Evolutionary conservation across 768 basidiomycete species (phyloP), one percentile per base, ranked within the genome.

Genomic region (Mycena venus): DNA sequence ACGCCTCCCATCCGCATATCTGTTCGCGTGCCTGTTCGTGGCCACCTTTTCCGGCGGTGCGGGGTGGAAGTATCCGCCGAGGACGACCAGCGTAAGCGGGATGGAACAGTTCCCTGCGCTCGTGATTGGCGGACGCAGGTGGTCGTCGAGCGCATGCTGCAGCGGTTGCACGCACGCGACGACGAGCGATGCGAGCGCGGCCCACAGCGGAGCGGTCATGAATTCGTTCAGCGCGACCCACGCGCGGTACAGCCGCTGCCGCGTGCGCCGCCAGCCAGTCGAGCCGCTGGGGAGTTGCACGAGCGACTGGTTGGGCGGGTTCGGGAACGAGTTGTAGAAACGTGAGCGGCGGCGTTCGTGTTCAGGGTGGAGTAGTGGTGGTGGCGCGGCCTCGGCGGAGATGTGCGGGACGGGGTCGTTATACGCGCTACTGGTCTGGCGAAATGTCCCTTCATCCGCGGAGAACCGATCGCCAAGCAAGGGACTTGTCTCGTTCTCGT

Each of bases 171-270:
- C 86, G 79, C 94, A 90, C 1, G 96, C 97, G 42, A 96, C 94
- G 55, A 95, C 56, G 47, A 97, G 84, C 3, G 94, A 95, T 2
- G 89, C 82, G 23, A 95, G 79, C 3, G 96, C 93, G 0, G 95
- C 94, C 88, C 95, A 93, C 47, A 97, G 89, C 0, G 97, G 96
- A 0, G 93, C 94, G 0, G 97, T 97, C 93, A 98, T 95, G 83
- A 96, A 96, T 25, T 88, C 87, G 79, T 90, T 89, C 77, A 93
- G 82, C 9, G 84, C 82, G 9, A 80, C 80, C 83, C 87, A 86
- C 29, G 76, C n/a, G 15, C 80, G 79, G 12, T 74, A 70, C 10
- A 85, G 34, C 11, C 79, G 78, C 19, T 80, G 79, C 47, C 78
- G 72, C 7, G 79, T 21, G 25, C 82, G 81, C 23, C 81, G 79